Conservation (phyloP, 352 stramenopile species). For the Globisporangium paddicum region DNA sequence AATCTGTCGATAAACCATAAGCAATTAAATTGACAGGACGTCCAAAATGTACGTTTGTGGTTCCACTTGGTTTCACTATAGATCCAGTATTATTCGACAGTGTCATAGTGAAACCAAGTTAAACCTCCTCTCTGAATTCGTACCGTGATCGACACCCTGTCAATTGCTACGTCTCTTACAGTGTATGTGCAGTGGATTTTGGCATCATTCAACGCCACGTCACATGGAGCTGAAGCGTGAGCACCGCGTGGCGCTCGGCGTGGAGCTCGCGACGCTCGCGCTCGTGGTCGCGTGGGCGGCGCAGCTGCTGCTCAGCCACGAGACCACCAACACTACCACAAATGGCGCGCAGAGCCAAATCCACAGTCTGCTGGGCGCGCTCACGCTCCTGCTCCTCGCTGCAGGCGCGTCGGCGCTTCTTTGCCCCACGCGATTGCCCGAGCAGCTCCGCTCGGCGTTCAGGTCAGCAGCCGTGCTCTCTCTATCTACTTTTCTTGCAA, state of each 20-base stretch:
- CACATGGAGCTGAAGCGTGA: constrained; percentile 8
- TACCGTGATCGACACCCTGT: too few relatives aligned
- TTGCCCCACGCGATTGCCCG: background rate
- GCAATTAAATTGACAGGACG: too few relatives aligned
- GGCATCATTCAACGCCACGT: too few relatives aligned
- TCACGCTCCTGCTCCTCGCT: constrained; percentile 2
- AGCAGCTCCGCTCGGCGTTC: constrained; percentile 4
- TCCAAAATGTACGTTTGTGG: too few relatives aligned
- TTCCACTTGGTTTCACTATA: too few relatives aligned
- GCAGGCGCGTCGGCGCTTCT: background rate
- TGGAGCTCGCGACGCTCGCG: constrained; percentile 4
- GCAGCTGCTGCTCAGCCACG: background rate
- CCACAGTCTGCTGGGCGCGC: background rate
- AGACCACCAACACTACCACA: background rate
- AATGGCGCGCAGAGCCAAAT: background rate
- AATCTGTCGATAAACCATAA: too few relatives aligned
- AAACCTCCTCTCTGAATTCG: too few relatives aligned
- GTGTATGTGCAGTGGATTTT: too few relatives aligned
- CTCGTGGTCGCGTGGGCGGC: constrained; percentile 4
- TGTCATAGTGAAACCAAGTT: too few relatives aligned
- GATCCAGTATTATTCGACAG: too few relatives aligned
- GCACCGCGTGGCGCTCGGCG: constrained; percentile 6
- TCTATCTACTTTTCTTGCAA: background rate
- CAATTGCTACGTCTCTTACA: too few relatives aligned
- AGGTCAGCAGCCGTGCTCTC: background rate